phyloP scores from a whole-genome alignment of 169 alveolate species.

The Neospora caninum region DNA sequence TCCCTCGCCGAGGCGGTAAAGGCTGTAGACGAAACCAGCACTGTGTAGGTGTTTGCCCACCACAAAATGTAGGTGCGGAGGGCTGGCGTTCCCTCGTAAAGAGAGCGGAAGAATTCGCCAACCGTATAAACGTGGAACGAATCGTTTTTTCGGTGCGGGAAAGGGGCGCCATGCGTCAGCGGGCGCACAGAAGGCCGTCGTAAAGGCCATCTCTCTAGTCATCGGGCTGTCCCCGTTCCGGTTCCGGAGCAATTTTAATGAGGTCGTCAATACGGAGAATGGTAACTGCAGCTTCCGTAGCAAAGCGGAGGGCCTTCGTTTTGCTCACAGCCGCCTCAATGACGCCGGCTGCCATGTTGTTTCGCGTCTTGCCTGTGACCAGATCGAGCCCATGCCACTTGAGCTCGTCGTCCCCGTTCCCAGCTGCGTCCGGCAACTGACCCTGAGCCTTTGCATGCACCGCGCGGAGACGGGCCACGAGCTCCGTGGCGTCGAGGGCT shows the following conservation, averaged over 20 bases:
- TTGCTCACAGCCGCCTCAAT: constrained; percentile 96
- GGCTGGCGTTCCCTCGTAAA: too few species aligned
- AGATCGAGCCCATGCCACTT: constrained; percentile 95
- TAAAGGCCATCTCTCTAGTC: background rate
- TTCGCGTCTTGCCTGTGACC: constrained; percentile 93
- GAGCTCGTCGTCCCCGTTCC: constrained; percentile 46
- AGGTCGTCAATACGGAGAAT: constrained; percentile 98
- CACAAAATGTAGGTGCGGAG: too few species aligned
- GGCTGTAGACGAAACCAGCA: too few species aligned
- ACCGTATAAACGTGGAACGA: too few species aligned
- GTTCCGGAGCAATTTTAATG: constrained; percentile 77
- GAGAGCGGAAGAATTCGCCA: too few species aligned
- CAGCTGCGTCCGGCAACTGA: constrained; percentile 68
- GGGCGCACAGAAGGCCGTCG: background rate
- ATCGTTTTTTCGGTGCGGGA: too few species aligned
- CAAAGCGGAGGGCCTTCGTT: constrained; percentile 93
- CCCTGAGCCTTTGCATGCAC: constrained; percentile 63
- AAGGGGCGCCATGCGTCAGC: too few species aligned
- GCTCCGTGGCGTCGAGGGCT: constrained; percentile 86
- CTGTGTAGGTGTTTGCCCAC: too few species aligned
- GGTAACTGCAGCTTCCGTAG: constrained; percentile 99
- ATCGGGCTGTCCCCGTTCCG: constrained; percentile 45
- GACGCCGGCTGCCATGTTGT: constrained; percentile 94
- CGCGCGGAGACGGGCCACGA: constrained; percentile 75
- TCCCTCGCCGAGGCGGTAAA: too few species aligned